These are phyloP conservation scores for Aspergillus sp. DNA, from an alignment of 2,329 filamentous ascomycete genomes.

Conservation along the genomic window DNA sequence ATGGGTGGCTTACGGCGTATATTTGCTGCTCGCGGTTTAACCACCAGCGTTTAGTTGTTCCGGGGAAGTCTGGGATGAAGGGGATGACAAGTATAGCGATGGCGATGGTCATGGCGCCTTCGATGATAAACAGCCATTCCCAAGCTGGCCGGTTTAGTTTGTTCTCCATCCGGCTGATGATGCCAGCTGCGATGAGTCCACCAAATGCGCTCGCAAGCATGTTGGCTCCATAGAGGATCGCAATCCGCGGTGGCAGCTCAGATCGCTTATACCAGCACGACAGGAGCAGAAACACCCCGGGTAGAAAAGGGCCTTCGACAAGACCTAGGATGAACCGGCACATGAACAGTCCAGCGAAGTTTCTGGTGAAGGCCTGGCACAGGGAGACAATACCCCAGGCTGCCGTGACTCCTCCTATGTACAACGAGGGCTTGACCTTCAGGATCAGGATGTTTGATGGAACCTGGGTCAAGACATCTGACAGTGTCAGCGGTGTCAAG, in stretches of 20 bases:
- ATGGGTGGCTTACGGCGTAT: background rate
- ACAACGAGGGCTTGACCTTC: constrained; percentile 1
- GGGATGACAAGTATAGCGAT: background rate
- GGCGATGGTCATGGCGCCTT: constrained; percentile 1
- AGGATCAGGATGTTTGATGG: background rate
- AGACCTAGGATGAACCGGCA: background rate
- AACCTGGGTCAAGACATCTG: constrained; percentile 1
- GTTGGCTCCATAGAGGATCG: background rate
- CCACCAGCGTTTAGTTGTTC: background rate
- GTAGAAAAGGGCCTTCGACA: background rate
- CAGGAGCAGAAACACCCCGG: background rate
- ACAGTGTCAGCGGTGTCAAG: background rate
- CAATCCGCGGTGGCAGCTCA: background rate
- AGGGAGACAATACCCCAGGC: constrained; percentile 1
- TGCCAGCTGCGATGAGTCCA: background rate
- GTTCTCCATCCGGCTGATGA: constrained; percentile 3
- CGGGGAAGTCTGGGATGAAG: constrained; percentile 2
- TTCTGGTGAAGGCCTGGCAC: constrained; percentile 1
- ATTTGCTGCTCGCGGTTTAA: background rate
- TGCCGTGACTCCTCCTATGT: background rate
- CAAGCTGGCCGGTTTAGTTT: background rate
- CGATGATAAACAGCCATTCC: constrained; percentile 7
- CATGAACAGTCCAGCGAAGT: constrained; percentile 1
- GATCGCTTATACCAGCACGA: constrained; percentile 3
- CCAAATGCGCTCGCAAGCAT: constrained; percentile 1